A percentile compares a stretch with the other conserved stretches of the same genome.
Evolutionary conservation across 139 green algal genomes (phyloP).

Genomic region (Closterium sp.): DNA sequence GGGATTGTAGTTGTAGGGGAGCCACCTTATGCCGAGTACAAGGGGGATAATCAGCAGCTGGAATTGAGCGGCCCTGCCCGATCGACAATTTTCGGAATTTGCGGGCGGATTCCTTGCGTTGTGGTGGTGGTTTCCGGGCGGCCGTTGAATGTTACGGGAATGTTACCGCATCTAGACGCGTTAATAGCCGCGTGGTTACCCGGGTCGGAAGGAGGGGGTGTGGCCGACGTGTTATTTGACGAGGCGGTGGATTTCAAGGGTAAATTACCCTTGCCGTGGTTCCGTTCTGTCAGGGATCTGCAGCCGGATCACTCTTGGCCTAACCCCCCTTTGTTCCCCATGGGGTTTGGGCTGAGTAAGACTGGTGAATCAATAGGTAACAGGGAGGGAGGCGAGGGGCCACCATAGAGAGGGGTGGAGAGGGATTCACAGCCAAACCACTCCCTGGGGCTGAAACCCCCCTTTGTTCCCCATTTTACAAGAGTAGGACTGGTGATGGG

Average conservation of each 20-base stretch:
- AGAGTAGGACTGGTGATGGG: too few relatives aligned
- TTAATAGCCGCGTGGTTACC: slow-evolving; percentile 23
- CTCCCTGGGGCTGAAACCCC: background rate
- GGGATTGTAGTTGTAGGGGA: slow-evolving; percentile 35
- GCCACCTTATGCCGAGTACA: slow-evolving; percentile 26
- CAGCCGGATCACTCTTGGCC: background rate
- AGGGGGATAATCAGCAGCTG: slow-evolving; percentile 22
- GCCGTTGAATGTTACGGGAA: background rate
- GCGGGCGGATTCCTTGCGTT: slow-evolving; percentile 18
- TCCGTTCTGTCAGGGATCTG: slow-evolving; percentile 1
- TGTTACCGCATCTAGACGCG: slow-evolving; percentile 18
- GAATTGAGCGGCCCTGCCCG: background rate
- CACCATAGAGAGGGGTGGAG: background rate
- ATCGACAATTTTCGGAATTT: background rate
- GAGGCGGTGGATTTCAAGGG: slow-evolving; percentile 3
- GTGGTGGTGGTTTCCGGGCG: slow-evolving; percentile 32
- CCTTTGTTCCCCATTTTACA: background rate
- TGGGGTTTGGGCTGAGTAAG: slow-evolving; percentile 35
- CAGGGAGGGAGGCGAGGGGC: background rate
- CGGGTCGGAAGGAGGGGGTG: slow-evolving; percentile 1
- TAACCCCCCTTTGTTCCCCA: slow-evolving; percentile 8
- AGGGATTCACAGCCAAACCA: background rate
- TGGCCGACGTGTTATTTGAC: slow-evolving; percentile 15
- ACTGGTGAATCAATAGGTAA: background rate
- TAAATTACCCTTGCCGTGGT: slow-evolving; percentile 13